Evolutionary conservation across 2,329 filamentous ascomycete species (phyloP), one percentile per base, ranked within the genome.

Genomic region (Xylariales sp.): DNA sequence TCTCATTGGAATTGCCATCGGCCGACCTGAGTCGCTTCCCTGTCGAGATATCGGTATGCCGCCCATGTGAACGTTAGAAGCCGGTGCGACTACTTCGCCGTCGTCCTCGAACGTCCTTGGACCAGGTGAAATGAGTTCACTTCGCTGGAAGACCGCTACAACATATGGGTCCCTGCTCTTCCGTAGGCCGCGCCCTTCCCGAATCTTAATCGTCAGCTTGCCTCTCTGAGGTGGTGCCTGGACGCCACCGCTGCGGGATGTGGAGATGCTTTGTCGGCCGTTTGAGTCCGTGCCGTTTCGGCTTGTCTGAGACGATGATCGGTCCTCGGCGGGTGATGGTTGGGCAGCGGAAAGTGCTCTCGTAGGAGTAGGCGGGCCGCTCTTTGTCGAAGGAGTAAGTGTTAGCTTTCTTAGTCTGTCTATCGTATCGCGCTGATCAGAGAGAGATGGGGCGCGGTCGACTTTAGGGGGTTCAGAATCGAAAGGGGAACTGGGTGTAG

Each of bases 1-100:
- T 75, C 91, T 91, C 93, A 98, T 97, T 1, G 96, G 96, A 72
- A 99, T 98, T 39, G 94, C 93, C 90, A 97, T 95, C 16, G 94
- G 88, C 60, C 91, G 88, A 34, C 94, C 93, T 36, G 91, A 91
- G 74, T 97, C 93, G 77, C 93, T 96, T 65, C 90, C 91, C 69
- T 91, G 89, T 65, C 91, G 86, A 75, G 89, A 87, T 66, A 91
- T 90, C 0, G 88, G 83, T 64, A 90, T 84, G 34, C 87, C 85
- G 43, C 87, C 85, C 62, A 83, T 77, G 54, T 55, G 62, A 16
- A 74, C 83, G 30, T 48, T 57, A 74, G 82, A 85, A 72, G 85
- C 87, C n/a, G 80, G 77, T 43, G 80, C 76, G 43, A 82, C 71
- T 65, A 85, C 76, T 63, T 90, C 88, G 52, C 90, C 88, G 43